Conservation (phyloP, 164 flowering plant species). For the Piper betle region DNA sequence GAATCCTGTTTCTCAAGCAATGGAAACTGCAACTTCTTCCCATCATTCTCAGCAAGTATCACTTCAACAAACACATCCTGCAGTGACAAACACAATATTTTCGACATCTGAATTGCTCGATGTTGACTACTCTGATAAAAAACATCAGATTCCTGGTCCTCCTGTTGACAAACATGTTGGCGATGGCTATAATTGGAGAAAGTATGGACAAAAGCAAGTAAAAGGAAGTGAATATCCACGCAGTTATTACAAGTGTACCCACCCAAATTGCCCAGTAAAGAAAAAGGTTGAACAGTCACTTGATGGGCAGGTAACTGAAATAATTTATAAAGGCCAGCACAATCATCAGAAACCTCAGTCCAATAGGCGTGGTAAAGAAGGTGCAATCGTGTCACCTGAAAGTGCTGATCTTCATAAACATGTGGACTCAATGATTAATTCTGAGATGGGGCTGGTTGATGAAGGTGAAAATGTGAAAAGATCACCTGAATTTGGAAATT, state of each 20-base stretch:
- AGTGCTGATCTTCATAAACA: slow-evolving; percentile 20
- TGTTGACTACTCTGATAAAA: slow-evolving; percentile 37
- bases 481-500: slow-evolving; percentile 15
- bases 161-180: slow-evolving; percentile 51
- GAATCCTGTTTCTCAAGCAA: slow-evolving; percentile 22
- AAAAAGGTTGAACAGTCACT: slow-evolving; percentile 82
- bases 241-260: slow-evolving; percentile 88
- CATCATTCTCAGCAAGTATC: slow-evolving; percentile 14
- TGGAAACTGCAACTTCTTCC: slow-evolving; percentile 18
- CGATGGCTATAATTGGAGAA: slow-evolving; percentile 96
- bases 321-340: slow-evolving; percentile 87
- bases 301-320: slow-evolving; percentile 82
- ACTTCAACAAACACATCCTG: slow-evolving; percentile 23
- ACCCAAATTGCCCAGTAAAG: slow-evolving; percentile 68
- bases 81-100: slow-evolving; percentile 22
- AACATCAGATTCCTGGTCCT: slow-evolving; percentile 21
- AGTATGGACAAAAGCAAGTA: slow-evolving; percentile 95
- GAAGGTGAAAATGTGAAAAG: slow-evolving; percentile 15
- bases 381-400: slow-evolving; percentile 7
- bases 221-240: slow-evolving; percentile 88
- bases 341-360: slow-evolving; percentile 56
- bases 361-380: slow-evolving; percentile 40
- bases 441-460: slow-evolving; percentile 19
- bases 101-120: slow-evolving; percentile 26
- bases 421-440: slow-evolving; percentile 16